A percentile compares a stretch with the other conserved stretches of the same genome.
Conservation (phyloP, 441 rosid species). For the Pelargonium cotyledonis region DNA sequence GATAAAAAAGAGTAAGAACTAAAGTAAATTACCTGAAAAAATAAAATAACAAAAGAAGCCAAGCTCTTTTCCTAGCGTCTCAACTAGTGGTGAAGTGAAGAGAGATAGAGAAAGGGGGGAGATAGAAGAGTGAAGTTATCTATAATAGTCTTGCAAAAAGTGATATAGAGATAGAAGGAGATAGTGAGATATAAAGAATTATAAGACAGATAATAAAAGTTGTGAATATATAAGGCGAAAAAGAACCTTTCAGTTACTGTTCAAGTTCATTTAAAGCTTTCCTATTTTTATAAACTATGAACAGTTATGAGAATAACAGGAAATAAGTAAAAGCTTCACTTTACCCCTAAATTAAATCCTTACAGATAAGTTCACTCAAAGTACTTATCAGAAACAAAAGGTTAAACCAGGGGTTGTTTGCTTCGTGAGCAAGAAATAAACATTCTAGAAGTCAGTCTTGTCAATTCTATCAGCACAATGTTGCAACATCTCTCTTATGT, state of each 20-base stretch:
- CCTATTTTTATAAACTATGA: too few relatives aligned
- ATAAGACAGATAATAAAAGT: too few relatives aligned
- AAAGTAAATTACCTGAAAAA: neutral
- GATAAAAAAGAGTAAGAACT: neutral
- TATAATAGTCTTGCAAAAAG: neutral
- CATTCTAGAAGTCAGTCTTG: neutral
- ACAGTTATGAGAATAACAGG: too few relatives aligned
- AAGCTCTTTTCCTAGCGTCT: too few relatives aligned
- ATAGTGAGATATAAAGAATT: too few relatives aligned
- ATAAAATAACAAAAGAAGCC: too few relatives aligned
- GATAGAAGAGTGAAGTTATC: conserved; percentile 2
- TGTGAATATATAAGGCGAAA: neutral
- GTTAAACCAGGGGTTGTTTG: neutral
- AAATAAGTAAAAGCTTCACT: too few relatives aligned
- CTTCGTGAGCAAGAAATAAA: neutral
- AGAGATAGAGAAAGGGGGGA: neutral
- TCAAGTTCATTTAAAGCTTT: neutral
- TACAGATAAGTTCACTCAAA: neutral
- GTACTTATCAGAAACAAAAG: neutral
- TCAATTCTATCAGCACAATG: neutral
- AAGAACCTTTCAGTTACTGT: neutral
- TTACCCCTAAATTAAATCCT: neutral
- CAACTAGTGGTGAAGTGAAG: too few relatives aligned
- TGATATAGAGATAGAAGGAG: neutral
- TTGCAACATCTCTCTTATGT: neutral